Evolutionary conservation across 495 filamentous ascomycete genomes (phyloP).

Genomic region (Pyrenula aspistea): DNA sequence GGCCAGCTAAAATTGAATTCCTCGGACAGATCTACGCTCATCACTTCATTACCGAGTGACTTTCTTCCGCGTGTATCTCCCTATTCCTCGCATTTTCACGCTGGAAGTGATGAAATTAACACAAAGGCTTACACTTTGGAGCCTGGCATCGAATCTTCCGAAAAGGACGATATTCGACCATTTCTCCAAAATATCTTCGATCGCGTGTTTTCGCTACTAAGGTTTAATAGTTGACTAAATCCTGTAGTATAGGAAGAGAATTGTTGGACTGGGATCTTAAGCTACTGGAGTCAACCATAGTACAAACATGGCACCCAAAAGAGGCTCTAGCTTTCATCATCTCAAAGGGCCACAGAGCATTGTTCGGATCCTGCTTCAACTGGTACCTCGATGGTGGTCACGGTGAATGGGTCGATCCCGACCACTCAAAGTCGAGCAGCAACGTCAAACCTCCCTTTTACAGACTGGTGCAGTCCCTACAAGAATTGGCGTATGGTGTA

Average conservation of each 20-base stretch:
- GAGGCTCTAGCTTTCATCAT: slow-evolving; percentile 40
- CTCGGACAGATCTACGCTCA: slow-evolving; percentile 48
- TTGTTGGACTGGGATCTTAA: slow-evolving; percentile 62
- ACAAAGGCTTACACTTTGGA: slow-evolving; percentile 61
- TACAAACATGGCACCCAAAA: slow-evolving; percentile 62
- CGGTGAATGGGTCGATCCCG: slow-evolving; percentile 57
- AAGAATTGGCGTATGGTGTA: slow-evolving; percentile 74
- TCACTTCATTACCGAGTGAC: slow-evolving; percentile 56
- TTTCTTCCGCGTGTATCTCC: slow-evolving; percentile 57
- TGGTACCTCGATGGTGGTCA: slow-evolving; percentile 78
- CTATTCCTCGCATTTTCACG: slow-evolving; percentile 64
- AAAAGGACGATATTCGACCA: slow-evolving; percentile 46
- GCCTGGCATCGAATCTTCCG: slow-evolving; percentile 48
- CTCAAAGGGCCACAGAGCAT: slow-evolving; percentile 48
- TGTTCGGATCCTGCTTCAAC: slow-evolving; percentile 62
- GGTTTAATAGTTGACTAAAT: too few relatives aligned
- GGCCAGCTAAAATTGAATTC: slow-evolving; percentile 65
- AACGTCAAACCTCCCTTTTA: slow-evolving; percentile 35
- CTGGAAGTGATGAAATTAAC: slow-evolving; percentile 76
- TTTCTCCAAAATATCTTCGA: too few relatives aligned
- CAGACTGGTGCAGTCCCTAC: slow-evolving; percentile 61
- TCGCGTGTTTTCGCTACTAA: too few relatives aligned
- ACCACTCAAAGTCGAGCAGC: slow-evolving; percentile 23
- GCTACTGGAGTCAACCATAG: slow-evolving; percentile 45
- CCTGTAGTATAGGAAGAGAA: slow-evolving; percentile 75